These are phyloP conservation scores for Scopulariopsis brevicaulis DNA, from an alignment of 2,329 filamentous ascomycete genomes.

Conservation along the genomic window DNA sequence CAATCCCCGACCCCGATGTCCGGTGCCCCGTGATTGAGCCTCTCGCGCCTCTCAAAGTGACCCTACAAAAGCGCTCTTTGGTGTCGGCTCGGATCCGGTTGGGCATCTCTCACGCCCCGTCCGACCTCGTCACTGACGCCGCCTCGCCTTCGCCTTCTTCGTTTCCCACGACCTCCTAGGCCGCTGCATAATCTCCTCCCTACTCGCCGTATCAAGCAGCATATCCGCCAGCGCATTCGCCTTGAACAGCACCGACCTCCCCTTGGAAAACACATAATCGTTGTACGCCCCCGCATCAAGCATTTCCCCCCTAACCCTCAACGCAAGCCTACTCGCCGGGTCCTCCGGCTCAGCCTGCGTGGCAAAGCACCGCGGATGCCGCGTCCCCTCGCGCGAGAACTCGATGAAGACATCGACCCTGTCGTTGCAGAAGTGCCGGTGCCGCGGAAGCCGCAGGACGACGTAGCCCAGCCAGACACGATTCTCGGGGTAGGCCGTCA, in stretches of 20 bases:
- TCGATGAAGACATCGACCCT: neutral
- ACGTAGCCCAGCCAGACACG: neutral
- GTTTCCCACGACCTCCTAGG: slow-evolving; percentile 37
- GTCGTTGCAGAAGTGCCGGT: neutral
- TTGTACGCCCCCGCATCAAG: neutral
- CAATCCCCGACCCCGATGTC: too few species aligned
- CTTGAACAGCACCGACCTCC: neutral
- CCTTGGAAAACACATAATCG: neutral
- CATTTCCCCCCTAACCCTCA: neutral
- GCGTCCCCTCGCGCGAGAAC: neutral
- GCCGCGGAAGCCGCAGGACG: neutral
- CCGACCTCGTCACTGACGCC: slow-evolving; percentile 33
- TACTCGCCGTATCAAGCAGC: neutral
- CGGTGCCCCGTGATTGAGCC: too few species aligned
- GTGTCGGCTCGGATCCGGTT: too few species aligned
- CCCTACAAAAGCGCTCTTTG: too few species aligned
- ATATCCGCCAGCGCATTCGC: neutral
- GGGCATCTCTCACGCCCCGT: neutral
- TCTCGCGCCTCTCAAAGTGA: too few species aligned
- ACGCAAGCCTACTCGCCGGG: neutral
- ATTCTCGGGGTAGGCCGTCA: neutral
- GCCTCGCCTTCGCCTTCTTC: slow-evolving; percentile 50
- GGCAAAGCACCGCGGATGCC: neutral
- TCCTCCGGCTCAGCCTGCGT: neutral
- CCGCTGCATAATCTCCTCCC: slow-evolving; percentile 49